Evolutionary conservation across 108 stramenopile species (phyloP), one percentile per base, ranked within the genome.

Genomic region (Cyclotella kingstonii): DNA sequence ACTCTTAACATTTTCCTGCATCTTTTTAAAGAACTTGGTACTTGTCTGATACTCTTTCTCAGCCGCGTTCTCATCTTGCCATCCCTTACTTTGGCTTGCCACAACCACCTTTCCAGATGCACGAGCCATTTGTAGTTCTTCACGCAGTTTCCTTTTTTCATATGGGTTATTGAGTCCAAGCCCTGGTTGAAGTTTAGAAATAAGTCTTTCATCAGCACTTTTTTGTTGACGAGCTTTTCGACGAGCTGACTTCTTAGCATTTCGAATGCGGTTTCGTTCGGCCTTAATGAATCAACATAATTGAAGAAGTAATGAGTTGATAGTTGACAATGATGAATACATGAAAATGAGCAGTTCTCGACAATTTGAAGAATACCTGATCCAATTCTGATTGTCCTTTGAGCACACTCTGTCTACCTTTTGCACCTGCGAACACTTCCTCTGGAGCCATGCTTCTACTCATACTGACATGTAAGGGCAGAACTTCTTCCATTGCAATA

Each of bases 401-500:
- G 0, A 97, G 71, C 42, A 96, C 87, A 21, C 85, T 90, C 4
- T 86, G 80, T 12, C 95, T 79, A 5, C 97, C 96, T 52, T 85
- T 84, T 66, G 95, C 96, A 40, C 75, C 76, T 4, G 63, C 93
- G 46, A 87, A 93, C 1, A 98, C 90, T 63, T 98, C 95, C 77
- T 98, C 95, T 7, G 98, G 96, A 41, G 98, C 98, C 29, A 86
- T 69, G 3, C 87, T 90, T 17, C 90, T 80, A 42, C 91, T 95
- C 57, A 83, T 80, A 35, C 88, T 92, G 36, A 96, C 95, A 63
- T 94, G 85, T 34, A 96, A 54, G 6, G 98, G 98, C 63, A 97
- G 39, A 1, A 94, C 96, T 69, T 98, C 98, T 62, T 98, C 98
- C 96, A 98, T 96, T 5, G 95, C 95, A 60, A 98, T 97, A 5